Conservation (phyloP, 129 eudicot species). For the Lactuca sativa region DNA sequence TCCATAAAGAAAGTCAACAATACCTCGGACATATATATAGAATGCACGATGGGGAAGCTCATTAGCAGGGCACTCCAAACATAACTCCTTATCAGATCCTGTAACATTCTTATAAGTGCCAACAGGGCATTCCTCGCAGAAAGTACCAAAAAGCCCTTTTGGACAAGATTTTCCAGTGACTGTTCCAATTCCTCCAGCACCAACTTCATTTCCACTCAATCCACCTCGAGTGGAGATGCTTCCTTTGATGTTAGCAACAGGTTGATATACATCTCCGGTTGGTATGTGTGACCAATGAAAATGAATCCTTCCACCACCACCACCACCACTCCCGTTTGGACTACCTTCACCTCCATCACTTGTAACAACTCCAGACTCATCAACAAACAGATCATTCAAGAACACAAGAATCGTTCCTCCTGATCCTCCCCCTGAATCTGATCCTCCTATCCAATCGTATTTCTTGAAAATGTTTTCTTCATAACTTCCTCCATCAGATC, state of each 20-base stretch:
- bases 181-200: constrained; percentile 66
- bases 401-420: constrained; percentile 91
- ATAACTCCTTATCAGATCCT: constrained; percentile 81
- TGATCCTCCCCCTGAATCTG: constrained; percentile 95
- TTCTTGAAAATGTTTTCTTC: constrained; percentile 24
- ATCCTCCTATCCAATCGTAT: constrained; percentile 19
- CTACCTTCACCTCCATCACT: constrained; percentile 83
- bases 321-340: constrained; percentile 84
- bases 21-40: constrained; percentile 80
- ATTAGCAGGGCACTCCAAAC: constrained; percentile 61
- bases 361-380: constrained; percentile 60
- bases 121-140: constrained; percentile 88
- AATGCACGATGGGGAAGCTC: constrained; percentile 91
- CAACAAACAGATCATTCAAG: constrained; percentile 49
- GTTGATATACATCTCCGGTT: constrained; percentile 92
- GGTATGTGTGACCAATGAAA: constrained; percentile 94
- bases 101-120: constrained; percentile 93
- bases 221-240: constrained; percentile 75
- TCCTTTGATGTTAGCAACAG: constrained; percentile 75
- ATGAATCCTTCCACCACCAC: constrained; percentile 97
- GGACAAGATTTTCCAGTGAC: constrained; percentile 81
- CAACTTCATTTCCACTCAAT: constrained; percentile 46
- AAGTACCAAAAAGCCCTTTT: constrained; percentile 82
- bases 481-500: constrained; percentile 81
- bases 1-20: constrained; percentile 1